phyloP scores from a whole-genome alignment of 2,329 filamentous ascomycete species.

The Herpotrichia juniperi region DNA sequence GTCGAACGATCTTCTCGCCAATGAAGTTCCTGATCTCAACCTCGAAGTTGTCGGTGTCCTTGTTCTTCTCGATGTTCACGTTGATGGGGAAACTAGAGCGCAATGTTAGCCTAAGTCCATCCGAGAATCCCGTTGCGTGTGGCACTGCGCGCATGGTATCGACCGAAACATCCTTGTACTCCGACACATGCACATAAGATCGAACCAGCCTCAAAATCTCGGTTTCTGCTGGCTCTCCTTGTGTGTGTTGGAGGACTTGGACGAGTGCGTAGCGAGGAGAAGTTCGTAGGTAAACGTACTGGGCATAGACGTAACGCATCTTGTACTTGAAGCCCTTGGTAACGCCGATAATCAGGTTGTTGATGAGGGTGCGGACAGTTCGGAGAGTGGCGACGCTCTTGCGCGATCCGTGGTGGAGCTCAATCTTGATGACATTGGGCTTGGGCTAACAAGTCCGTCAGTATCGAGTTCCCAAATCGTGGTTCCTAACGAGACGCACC shows the following conservation, averaged over 20 bases:
- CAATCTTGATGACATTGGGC: constrained; percentile 89
- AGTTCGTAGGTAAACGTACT: constrained; percentile 49
- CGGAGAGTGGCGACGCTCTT: constrained; percentile 98
- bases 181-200: too few relatives aligned
- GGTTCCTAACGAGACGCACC: constrained; percentile 31
- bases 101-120: neutral
- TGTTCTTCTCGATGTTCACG: constrained; percentile 98
- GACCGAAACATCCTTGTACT: too few relatives aligned
- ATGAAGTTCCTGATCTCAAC: constrained; percentile 88
- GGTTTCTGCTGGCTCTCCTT: too few relatives aligned
- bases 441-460: constrained; percentile 58
- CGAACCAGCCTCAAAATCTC: too few relatives aligned
- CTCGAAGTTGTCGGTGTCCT: constrained; percentile 83
- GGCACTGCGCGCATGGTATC: too few relatives aligned
- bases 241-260: neutral
- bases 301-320: constrained; percentile 99
- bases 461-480: constrained; percentile 8
- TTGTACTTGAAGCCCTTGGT: constrained; percentile 99
- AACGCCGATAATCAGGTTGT: constrained; percentile 98
- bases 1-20: constrained; percentile 97
- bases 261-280: neutral
- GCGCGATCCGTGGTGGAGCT: constrained; percentile 97
- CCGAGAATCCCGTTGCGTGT: too few relatives aligned
- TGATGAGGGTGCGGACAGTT: constrained; percentile 96
- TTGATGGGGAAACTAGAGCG: constrained; percentile 88